Evolutionary conservation across 768 basidiomycete species (phyloP), one percentile per base, ranked within the genome.

Genomic region (Sistotremastrum suecicum): DNA sequence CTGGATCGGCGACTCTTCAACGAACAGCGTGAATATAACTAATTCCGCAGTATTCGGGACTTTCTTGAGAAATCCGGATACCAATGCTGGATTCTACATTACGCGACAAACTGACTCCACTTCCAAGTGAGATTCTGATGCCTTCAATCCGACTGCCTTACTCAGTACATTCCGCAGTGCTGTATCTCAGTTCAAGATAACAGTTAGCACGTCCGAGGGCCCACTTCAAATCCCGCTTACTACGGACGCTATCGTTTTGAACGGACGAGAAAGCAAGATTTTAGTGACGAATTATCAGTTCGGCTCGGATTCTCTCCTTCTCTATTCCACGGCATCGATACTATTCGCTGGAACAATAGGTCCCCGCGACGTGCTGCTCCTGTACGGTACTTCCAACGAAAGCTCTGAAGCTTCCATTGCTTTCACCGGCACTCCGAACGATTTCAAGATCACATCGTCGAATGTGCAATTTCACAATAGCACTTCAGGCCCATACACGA

Each of bases 261-360:
- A 61, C 30, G 86, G 85, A 6, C 71, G 85, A 12, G 74, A 86
- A 58, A 83, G 79, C 39, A 86, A 84, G 56, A 65, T 86, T 29
- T 63, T 88, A 32, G 66, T 83, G 9, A 76, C 81, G 0, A 76
- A 84, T 58, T 84, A 84, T 56, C 63, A 70, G 6, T 87, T 83
- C 54, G 87, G 87, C 20, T 42, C 52, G 3, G 65, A 63, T 9
- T 76, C 77, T 6, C 66, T 63, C 47, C 55, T 82, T 1, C 59
- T 72, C 3, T 88, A 83, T 59, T 78, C 84, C 4, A 87, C 85
- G 1, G 81, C 84, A 0, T 70, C 75, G 47, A 66, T 90, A 31
- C 71, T 87, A 54, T 85, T 74, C 52, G 75, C 83, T 0, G 57
- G 79, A 57, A 39, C 65, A 63, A 77, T 82, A 33, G 80, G 74